A percentile compares a stretch with the other conserved stretches of the same genome.
These are phyloP conservation scores for Salix viminalis DNA, from an alignment of 345 rosid genomes.

Conservation along the genomic window DNA sequence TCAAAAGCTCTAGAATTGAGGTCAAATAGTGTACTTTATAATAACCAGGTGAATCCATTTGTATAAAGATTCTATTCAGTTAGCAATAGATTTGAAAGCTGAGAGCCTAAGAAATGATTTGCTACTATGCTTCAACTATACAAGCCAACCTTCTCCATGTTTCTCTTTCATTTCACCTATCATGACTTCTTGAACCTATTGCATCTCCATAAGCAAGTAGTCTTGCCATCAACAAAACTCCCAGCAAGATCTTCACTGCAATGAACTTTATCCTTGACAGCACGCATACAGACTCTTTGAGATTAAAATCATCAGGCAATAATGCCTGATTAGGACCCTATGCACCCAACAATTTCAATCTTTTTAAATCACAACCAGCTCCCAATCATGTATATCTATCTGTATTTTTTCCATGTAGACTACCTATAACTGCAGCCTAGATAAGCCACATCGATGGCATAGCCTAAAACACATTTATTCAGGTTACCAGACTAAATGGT, in stretches of 20 bases:
- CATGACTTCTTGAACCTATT: not conserved
- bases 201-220: not conserved
- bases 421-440: not conserved
- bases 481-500: not conserved
- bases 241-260: not conserved
- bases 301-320: not conserved
- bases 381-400: not conserved
- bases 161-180: not conserved
- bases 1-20: too few relatives aligned
- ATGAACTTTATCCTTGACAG: not conserved
- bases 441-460: not conserved
- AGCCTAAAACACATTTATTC: not conserved
- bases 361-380: not conserved
- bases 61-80: too few relatives aligned
- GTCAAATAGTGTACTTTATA: too few relatives aligned
- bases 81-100: too few relatives aligned
- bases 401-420: not conserved
- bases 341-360: not conserved
- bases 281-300: not conserved
- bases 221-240: not conserved
- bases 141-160: not conserved
- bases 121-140: not conserved
- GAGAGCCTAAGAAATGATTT: too few relatives aligned
- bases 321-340: not conserved
- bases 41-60: too few relatives aligned